A percentile compares a stretch with the other conserved stretches of the same genome.
These are phyloP conservation scores for Dispira simplex DNA, from an alignment of 192 early-diverging fungal species.

Conservation along the genomic window DNA sequence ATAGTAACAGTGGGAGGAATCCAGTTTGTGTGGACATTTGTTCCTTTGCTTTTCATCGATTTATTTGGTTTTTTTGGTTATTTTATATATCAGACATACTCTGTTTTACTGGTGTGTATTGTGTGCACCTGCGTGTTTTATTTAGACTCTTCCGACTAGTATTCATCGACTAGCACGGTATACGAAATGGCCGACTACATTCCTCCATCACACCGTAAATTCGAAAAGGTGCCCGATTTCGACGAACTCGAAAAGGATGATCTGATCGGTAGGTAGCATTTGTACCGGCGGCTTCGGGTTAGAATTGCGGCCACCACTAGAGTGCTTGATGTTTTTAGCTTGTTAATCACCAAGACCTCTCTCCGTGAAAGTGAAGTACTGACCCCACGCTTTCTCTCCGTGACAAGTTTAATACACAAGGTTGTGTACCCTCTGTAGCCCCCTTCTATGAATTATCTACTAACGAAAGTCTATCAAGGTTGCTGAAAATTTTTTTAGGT, in stretches of 20 bases:
- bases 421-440: too few relatives aligned
- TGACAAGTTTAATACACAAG: background rate
- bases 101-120: too few relatives aligned
- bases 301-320: background rate
- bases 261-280: background rate
- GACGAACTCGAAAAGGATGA: slow-evolving; percentile 3
- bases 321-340: background rate
- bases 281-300: background rate
- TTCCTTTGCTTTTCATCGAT: too few relatives aligned
- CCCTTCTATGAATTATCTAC: too few relatives aligned
- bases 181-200: background rate
- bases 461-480: too few relatives aligned
- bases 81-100: too few relatives aligned
- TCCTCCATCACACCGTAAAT: background rate
- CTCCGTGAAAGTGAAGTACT: background rate
- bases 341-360: background rate
- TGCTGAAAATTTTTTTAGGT: background rate
- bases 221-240: background rate
- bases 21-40: too few relatives aligned
- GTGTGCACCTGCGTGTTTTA: too few relatives aligned
- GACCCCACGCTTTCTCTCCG: background rate
- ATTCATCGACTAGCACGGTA: too few relatives aligned
- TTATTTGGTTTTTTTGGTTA: too few relatives aligned
- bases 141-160: too few relatives aligned
- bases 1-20: too few relatives aligned